A percentile compares a stretch with the other conserved stretches of the same genome.
phyloP scores from a whole-genome alignment of 257 asterid species.

The Nyctanthes arbortristis region DNA sequence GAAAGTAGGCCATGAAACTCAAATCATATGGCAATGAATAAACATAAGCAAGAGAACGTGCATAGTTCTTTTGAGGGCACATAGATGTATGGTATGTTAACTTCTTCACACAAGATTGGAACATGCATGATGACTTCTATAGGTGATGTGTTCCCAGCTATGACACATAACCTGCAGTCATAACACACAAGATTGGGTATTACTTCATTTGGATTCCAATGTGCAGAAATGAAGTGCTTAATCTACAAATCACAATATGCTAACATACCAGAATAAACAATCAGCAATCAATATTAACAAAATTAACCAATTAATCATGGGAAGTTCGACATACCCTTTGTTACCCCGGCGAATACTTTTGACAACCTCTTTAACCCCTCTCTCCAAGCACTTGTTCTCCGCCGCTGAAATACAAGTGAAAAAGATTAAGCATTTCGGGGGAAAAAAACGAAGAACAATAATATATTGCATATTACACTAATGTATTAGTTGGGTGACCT shows the following conservation, averaged over 20 bases:
- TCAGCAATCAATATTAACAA: too few species aligned
- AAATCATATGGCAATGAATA: too few species aligned
- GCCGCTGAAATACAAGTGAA: constrained; percentile 53
- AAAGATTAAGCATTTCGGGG: background rate
- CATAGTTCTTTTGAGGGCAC: constrained; percentile 89
- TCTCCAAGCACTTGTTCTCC: too few species aligned
- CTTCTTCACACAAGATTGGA: too few species aligned
- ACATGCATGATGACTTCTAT: constrained; percentile 89
- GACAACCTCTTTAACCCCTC: constrained; percentile 94
- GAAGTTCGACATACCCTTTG: constrained; percentile 73
- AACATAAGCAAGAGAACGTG: background rate
- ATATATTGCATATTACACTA: background rate
- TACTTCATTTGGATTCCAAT: too few species aligned
- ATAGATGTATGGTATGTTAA: constrained; percentile 73
- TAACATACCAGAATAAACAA: too few species aligned
- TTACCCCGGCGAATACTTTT: constrained; percentile 90
- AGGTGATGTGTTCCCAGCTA: constrained; percentile 94
- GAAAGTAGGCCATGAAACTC: too few species aligned
- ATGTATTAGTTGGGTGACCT: constrained; percentile 33
- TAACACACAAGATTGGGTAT: constrained; percentile 2
- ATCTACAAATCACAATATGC: too few species aligned
- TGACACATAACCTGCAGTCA: constrained; percentile 74
- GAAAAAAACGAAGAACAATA: background rate
- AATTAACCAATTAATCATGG: too few species aligned
- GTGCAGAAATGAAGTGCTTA: too few species aligned